Evolutionary conservation across 1,284 basidiomycete species (phyloP), one percentile per base, ranked within the genome.

Genomic region (Ceratobasidium sp.): DNA sequence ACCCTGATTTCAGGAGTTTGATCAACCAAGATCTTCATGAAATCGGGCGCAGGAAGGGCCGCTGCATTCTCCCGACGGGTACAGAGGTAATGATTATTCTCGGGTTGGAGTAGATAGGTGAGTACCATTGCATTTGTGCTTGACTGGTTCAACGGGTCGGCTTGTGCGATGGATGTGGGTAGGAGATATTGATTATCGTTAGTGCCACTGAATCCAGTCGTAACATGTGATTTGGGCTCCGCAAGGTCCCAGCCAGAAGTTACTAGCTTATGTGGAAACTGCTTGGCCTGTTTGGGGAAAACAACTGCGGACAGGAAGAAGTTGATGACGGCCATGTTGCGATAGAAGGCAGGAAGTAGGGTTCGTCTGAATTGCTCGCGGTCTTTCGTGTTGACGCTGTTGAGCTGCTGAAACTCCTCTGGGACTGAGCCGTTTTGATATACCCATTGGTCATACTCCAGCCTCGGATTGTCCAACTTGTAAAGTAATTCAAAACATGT

Each of bases 201-300:
- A 0, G 87, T 88, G 11, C 87, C 87, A 52, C 85, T 87, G 76
- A 88, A 88, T 0, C 87, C 87, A 6, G 85, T 88, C 4, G 79
- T 83, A n/a, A 54, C 50, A 47, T 82, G 79, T 0, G 55, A 55
- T 61, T 79, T 83, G 2, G 67, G 70, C 71, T 83, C 82, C 0
- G 84, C 85, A 50, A 88, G 77, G 78, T 88, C 87, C 87, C 87
- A 88, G 0, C 82, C 83, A 7, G 84, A 86, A 9, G 85, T 84
- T 1, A 82, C 77, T 0, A 88, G 75, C 73, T 86, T 88, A 3
- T 77, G 74, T 0, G 81, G 81, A 73, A 88, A 88, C 50, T 86
- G 82, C 70, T 85, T 85, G 0, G 85, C 86, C 57, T 83, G 81
- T 57, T 81, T 83, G 0, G 86, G 85, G 73, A 87, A 86, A 2